Percentiles rank a stretch among this genome's conserved stretches.
These are phyloP conservation scores for Baudoinia panamericana DNA, from an alignment of 495 filamentous ascomycete genomes.

Conservation along the genomic window DNA sequence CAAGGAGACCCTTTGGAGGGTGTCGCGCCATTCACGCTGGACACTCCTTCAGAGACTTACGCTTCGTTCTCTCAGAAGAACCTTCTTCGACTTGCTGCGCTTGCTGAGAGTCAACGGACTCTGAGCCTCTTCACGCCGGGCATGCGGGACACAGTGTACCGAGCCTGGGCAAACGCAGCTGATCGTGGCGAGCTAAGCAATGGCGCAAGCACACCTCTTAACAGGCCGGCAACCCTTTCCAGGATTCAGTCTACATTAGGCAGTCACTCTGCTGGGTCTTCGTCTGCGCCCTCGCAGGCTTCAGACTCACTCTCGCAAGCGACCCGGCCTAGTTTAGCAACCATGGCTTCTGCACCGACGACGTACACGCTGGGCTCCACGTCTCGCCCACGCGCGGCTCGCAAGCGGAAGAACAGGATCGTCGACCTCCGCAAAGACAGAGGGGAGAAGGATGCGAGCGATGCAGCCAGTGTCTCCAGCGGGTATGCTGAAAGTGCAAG, in stretches of 20 bases:
- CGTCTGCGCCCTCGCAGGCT: constrained; percentile 28
- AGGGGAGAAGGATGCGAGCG: constrained; percentile 17
- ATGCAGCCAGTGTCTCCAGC: constrained; percentile 22
- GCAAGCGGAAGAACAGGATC: constrained; percentile 84
- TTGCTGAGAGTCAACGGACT: constrained; percentile 73
- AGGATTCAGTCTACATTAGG: constrained; percentile 27
- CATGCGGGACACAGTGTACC: constrained; percentile 71
- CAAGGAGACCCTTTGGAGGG: constrained; percentile 60
- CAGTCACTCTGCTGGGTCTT: constrained; percentile 16
- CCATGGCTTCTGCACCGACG: constrained; percentile 27
- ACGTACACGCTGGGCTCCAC: constrained; percentile 53
- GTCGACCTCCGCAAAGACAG: constrained; percentile 69
- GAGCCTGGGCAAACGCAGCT: constrained; percentile 76
- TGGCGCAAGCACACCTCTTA: constrained; percentile 23
- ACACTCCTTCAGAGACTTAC: constrained; percentile 62
- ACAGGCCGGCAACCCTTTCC: constrained; percentile 25
- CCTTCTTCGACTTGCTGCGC: constrained; percentile 56
- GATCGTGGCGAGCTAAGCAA: constrained; percentile 52
- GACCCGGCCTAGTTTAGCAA: constrained; percentile 27
- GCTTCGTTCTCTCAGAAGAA: constrained; percentile 87
- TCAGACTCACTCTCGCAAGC: constrained; percentile 33
- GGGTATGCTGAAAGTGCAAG: constrained; percentile 23
- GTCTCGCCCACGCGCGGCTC: constrained; percentile 47
- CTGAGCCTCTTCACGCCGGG: constrained; percentile 75
- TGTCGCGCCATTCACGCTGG: constrained; percentile 50